Percentiles rank a stretch among this genome's conserved stretches.
These are phyloP conservation scores for Avena insularis DNA, from an alignment of 176 grass and related monocot species.

Conservation along the genomic window DNA sequence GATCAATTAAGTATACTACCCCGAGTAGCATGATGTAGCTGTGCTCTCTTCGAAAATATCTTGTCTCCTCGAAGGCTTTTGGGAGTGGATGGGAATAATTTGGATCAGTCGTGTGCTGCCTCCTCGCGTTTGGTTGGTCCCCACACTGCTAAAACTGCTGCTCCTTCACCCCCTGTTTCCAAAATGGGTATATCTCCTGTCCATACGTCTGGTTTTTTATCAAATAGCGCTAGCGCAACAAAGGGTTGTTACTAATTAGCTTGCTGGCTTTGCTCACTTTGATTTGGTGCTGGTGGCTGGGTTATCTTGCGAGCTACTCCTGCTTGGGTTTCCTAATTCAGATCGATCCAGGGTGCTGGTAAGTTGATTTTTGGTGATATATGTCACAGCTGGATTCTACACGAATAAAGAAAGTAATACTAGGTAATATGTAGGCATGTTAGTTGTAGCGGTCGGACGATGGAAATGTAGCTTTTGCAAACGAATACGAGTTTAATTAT, in stretches of 20 bases:
- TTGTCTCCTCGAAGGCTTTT: constrained; percentile 21
- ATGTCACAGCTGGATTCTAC: background rate
- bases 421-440: background rate
- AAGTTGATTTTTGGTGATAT: background rate
- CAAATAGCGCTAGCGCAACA: background rate
- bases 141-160: no score
- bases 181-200: background rate
- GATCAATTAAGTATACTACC: background rate
- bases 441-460: background rate
- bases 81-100: constrained; percentile 8
- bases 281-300: background rate
- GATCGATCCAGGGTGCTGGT: background rate
- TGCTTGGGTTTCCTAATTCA: background rate
- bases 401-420: background rate
- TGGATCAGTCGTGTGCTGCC: background rate
- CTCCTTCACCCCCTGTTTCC: background rate
- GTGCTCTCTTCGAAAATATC: constrained; percentile 56
- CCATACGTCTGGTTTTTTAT: background rate
- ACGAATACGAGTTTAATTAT: background rate
- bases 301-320: background rate
- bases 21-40: constrained; percentile 19
- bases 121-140: constrained; percentile 16
- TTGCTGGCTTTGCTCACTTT: background rate
- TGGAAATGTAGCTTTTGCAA: background rate
- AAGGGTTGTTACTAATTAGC: background rate